Conservation (phyloP, 2,329 filamentous ascomycete species). For the Diaporthe ilicicola region DNA sequence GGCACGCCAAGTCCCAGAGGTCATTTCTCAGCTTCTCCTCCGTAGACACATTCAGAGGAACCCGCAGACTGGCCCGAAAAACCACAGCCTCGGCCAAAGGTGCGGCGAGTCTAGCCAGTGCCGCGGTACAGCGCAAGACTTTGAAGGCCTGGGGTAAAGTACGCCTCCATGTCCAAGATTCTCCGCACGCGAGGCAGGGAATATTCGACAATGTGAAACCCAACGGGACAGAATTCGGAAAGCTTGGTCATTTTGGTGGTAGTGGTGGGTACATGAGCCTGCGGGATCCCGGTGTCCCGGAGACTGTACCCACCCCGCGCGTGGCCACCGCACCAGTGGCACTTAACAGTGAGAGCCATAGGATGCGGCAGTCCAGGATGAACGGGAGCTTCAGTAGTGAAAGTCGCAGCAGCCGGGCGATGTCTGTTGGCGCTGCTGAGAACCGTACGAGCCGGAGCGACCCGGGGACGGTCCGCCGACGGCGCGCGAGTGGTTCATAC, state of each 20-base stretch:
- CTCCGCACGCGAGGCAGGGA: slow-evolving; percentile 17
- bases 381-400: slow-evolving; percentile 14
- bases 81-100: slow-evolving; percentile 28
- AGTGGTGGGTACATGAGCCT: slow-evolving; percentile 23
- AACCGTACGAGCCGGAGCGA: not conserved
- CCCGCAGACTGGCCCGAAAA: slow-evolving; percentile 26
- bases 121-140: slow-evolving; percentile 27
- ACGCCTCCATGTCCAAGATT: slow-evolving; percentile 22
- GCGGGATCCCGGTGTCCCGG: not conserved
- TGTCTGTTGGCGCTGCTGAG: not conserved
- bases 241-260: not conserved
- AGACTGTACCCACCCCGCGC: not conserved
- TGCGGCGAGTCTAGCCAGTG: slow-evolving; percentile 27
- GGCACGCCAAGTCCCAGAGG: slow-evolving; percentile 27
- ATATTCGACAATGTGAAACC: slow-evolving; percentile 19
- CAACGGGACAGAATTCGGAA: not conserved
- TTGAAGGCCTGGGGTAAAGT: slow-evolving; percentile 21
- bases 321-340: not conserved
- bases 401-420: not conserved
- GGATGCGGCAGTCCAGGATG: slow-evolving; percentile 19
- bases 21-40: slow-evolving; percentile 30
- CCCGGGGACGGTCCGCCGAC: slow-evolving; percentile 2
- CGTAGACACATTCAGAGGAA: slow-evolving; percentile 26
- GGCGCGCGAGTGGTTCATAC: not conserved
- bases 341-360: slow-evolving; percentile 27